Evolutionary conservation across 2,329 filamentous ascomycete genomes (phyloP).

Genomic region (Phoma sp.): DNA sequence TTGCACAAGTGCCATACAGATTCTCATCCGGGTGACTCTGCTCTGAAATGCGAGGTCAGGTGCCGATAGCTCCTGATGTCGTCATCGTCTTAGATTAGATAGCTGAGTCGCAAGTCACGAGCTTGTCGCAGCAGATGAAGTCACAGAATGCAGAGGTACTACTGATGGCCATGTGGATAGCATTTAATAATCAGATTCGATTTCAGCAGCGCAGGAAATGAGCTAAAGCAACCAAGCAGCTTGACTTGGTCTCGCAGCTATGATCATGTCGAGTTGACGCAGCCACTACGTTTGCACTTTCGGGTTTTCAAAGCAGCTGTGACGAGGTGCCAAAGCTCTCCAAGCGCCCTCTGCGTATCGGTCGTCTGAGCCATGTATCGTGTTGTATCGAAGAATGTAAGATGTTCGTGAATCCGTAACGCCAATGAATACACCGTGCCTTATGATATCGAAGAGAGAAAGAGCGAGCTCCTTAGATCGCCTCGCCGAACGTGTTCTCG

Average conservation of each 20-base stretch:
- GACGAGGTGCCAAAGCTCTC: conserved; percentile 2
- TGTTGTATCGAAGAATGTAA: conserved; percentile 27
- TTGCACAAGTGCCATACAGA: background rate
- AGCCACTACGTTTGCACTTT: conserved; percentile 8
- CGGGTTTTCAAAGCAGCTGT: conserved; percentile 11
- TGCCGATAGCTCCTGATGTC: conserved; percentile 29
- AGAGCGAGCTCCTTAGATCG: conserved; percentile 37
- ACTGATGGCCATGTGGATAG: conserved; percentile 27
- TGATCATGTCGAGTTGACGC: background rate
- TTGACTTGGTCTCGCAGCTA: conserved; percentile 4
- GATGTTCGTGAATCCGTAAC: conserved; percentile 37
- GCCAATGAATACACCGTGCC: conserved; percentile 37
- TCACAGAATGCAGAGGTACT: conserved; percentile 6
- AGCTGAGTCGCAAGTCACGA: conserved; percentile 42
- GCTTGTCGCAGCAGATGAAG: conserved; percentile 16
- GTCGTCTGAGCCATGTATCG: conserved; percentile 26
- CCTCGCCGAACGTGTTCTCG: conserved; percentile 93
- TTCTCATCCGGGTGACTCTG: background rate
- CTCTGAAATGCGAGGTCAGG: conserved; percentile 18
- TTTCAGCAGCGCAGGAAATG: conserved; percentile 23
- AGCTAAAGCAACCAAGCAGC: conserved; percentile 13
- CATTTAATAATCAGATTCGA: conserved; percentile 30
- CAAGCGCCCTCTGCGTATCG: conserved; percentile 20
- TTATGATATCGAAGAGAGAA: conserved; percentile 25
- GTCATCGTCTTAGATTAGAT: conserved; percentile 39